These are phyloP conservation scores for Monosporozyma siamensis DNA, from an alignment of 805 yeast species.

Conservation along the genomic window DNA sequence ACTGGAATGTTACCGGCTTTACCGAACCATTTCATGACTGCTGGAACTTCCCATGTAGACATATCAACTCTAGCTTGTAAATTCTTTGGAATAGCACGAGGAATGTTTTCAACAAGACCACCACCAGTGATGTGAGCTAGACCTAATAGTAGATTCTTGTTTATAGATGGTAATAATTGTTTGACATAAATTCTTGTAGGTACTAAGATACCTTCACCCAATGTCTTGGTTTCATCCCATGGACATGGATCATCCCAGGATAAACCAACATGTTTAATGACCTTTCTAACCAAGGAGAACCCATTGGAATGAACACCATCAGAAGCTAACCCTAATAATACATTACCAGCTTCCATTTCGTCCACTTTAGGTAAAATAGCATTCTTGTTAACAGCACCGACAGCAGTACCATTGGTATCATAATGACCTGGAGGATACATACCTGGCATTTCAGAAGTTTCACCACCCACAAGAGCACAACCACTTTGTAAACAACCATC, in stretches of 20 bases:
- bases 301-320: constrained; percentile 97
- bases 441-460: constrained; percentile 99
- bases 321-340: constrained; percentile 77
- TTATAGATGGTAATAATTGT: constrained; percentile 69
- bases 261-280: constrained; percentile 67
- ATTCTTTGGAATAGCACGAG: constrained; percentile 80
- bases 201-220: constrained; percentile 76
- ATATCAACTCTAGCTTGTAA: constrained; percentile 78
- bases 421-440: constrained; percentile 93
- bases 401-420: constrained; percentile 97
- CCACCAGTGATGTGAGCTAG: constrained; percentile 98
- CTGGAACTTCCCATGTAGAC: constrained; percentile 73
- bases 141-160: constrained; percentile 63
- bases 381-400: constrained; percentile 82
- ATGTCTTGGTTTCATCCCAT: constrained; percentile 61
- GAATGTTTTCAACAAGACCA: constrained; percentile 91
- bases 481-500: constrained; percentile 92
- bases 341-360: constrained; percentile 68
- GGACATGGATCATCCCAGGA: constrained; percentile 74
- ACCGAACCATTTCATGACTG: constrained; percentile 90
- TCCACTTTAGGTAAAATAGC: constrained; percentile 63
- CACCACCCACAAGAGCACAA: constrained; percentile 98
- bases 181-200: constrained; percentile 95
- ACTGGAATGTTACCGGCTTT: constrained; percentile 83
- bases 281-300: constrained; percentile 85